Conservation (phyloP, 1,139 yeast genomes). For the Arxiozyma bovina region DNA sequence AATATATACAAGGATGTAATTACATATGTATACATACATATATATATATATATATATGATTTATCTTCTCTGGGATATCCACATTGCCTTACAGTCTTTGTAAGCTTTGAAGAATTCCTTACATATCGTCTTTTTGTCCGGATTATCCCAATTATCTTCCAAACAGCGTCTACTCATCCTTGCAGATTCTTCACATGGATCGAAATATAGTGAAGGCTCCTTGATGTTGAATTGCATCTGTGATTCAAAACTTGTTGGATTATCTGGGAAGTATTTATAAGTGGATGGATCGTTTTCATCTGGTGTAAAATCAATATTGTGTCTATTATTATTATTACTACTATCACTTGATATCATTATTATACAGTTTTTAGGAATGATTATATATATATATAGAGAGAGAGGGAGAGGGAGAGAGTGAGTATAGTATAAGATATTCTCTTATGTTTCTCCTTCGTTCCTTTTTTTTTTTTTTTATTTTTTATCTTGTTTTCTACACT, state of each 20-base stretch:
- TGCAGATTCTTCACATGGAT: constrained; percentile 87
- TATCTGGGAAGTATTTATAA: constrained; percentile 71
- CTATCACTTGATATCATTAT: not conserved
- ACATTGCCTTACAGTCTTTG: constrained; percentile 81
- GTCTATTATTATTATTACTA: not conserved
- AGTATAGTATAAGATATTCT: too few relatives aligned
- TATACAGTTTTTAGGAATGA: not conserved
- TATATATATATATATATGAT: not conserved
- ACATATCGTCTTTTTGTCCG: constrained; percentile 70
- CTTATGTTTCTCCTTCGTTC: too few relatives aligned
- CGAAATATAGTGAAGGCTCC: constrained; percentile 76
- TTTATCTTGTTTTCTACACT: too few relatives aligned
- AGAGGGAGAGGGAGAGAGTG: too few relatives aligned
- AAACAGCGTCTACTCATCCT: constrained; percentile 80
- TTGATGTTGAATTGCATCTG: constrained; percentile 38
- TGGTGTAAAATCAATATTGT: constrained; percentile 22
- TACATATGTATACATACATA: too few relatives aligned
- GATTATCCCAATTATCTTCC: constrained; percentile 59
- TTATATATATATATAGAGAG: not conserved
- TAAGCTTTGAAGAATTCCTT: constrained; percentile 86
- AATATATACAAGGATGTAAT: not conserved
- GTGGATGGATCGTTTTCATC: constrained; percentile 15
- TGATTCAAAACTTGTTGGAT: constrained; percentile 35
- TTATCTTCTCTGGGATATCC: constrained; percentile 40
- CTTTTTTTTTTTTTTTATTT: too few relatives aligned